Evolutionary conservation across 2,329 filamentous ascomycete species (phyloP).

Genomic region (Penicillium sp.): DNA sequence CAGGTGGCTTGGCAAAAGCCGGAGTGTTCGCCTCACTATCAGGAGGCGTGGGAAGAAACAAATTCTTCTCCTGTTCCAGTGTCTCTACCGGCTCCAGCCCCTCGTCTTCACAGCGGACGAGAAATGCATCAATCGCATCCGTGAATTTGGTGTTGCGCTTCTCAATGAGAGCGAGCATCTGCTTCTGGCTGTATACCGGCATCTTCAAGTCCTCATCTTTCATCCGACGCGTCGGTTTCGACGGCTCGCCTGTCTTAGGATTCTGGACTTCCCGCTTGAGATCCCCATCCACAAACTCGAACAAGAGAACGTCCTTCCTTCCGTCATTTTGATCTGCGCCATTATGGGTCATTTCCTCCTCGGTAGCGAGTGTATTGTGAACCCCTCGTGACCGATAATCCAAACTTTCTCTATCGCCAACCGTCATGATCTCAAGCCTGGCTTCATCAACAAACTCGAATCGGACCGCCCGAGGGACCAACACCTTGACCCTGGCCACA

Average conservation of each 20-base stretch:
- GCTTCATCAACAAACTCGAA: slow-evolving; percentile 87
- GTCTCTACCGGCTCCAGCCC: slow-evolving; percentile 67
- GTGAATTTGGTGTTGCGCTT: slow-evolving; percentile 84
- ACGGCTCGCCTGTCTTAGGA: slow-evolving; percentile 73
- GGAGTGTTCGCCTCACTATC: slow-evolving; percentile 46
- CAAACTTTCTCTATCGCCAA: slow-evolving; percentile 59
- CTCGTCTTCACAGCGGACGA: slow-evolving; percentile 71
- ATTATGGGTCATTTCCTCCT: slow-evolving; percentile 23
- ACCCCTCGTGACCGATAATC: slow-evolving; percentile 62
- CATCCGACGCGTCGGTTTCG: slow-evolving; percentile 68
- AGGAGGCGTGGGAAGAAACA: slow-evolving; percentile 65
- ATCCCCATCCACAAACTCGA: slow-evolving; percentile 92
- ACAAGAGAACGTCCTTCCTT: slow-evolving; percentile 72
- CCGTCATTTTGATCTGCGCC: slow-evolving; percentile 41
- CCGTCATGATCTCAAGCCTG: slow-evolving; percentile 77
- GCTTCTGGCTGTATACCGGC: slow-evolving; percentile 90
- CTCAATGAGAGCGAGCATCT: slow-evolving; percentile 86
- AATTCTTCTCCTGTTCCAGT: slow-evolving; percentile 62
- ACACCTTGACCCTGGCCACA: slow-evolving; percentile 76
- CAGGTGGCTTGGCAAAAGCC: slow-evolving; percentile 58
- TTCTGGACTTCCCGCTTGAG: slow-evolving; percentile 77
- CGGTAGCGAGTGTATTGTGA: slow-evolving; percentile 40
- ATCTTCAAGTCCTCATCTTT: slow-evolving; percentile 82
- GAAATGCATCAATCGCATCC: slow-evolving; percentile 73
- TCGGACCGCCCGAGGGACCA: slow-evolving; percentile 76